phyloP scores from a whole-genome alignment of 192 early-diverging fungal species.

The Coemansia sp. region DNA sequence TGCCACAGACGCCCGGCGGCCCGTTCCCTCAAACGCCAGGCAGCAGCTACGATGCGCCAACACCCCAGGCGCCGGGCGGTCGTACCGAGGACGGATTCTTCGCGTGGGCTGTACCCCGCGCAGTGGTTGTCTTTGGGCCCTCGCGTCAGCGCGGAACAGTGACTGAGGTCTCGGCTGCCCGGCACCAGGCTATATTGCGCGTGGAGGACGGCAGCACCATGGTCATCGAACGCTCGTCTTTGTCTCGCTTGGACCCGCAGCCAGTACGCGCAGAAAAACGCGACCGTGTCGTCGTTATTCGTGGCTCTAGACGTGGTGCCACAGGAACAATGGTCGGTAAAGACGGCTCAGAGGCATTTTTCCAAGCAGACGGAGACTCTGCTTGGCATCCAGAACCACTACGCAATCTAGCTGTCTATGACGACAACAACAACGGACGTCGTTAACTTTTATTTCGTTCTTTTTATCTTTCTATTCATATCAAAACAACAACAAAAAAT shows the following conservation, averaged over 20 bases:
- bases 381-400: slow-evolving; percentile 46
- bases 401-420: slow-evolving; percentile 50
- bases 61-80: slow-evolving; percentile 23
- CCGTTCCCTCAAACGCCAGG: slow-evolving; percentile 29
- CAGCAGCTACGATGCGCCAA: slow-evolving; percentile 50
- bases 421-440: slow-evolving; percentile 10
- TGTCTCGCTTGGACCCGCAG: slow-evolving; percentile 38
- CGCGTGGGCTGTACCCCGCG: slow-evolving; percentile 54
- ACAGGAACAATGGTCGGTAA: slow-evolving; percentile 71
- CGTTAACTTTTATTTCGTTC: slow-evolving; percentile 1
- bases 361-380: slow-evolving; percentile 60
- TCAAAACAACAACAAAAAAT: not conserved
- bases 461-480: not conserved
- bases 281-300: slow-evolving; percentile 73
- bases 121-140: slow-evolving; percentile 38
- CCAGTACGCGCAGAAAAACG: slow-evolving; percentile 69
- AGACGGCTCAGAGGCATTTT: slow-evolving; percentile 75
- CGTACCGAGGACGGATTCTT: slow-evolving; percentile 57
- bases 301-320: slow-evolving; percentile 61
- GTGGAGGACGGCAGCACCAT: slow-evolving; percentile 54
- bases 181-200: slow-evolving; percentile 55
- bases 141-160: slow-evolving; percentile 56
- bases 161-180: slow-evolving; percentile 58
- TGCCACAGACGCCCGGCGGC: slow-evolving; percentile 43
- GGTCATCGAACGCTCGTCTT: slow-evolving; percentile 42